phyloP scores from a whole-genome alignment of 257 asterid species.

The Ocimum tenuiflorum region DNA sequence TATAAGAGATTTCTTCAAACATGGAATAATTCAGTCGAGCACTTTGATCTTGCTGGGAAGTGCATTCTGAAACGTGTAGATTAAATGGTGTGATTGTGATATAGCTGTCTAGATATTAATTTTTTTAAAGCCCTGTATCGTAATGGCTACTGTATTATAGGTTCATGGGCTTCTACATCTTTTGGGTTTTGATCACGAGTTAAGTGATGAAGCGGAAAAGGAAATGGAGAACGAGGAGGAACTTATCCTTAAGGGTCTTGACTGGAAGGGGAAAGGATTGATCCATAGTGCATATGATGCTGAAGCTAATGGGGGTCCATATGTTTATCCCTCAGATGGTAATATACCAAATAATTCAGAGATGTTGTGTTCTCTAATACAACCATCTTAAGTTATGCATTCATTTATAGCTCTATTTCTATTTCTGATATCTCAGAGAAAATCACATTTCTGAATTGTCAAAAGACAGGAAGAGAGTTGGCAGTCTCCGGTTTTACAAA shows the following conservation, averaged over 20 bases:
- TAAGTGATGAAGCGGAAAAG: conserved; percentile 85
- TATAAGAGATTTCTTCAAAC: not conserved
- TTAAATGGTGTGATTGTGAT: not conserved
- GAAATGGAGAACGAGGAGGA: conserved; percentile 98
- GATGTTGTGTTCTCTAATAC: conserved; percentile 6
- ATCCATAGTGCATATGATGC: conserved; percentile 69
- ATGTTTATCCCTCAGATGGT: conserved; percentile 51
- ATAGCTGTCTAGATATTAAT: conserved; percentile 9
- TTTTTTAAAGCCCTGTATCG: conserved; percentile 1
- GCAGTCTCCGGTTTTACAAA: conserved; percentile 90
- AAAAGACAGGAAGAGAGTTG: conserved; percentile 97
- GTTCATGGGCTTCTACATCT: conserved; percentile 97
- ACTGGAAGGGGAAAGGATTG: conserved; percentile 94
- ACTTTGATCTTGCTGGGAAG: conserved; percentile 8
- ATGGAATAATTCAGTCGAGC: not conserved
- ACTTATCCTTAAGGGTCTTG: conserved; percentile 63
- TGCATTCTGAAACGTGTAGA: conserved; percentile 2
- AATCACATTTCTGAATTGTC: conserved; percentile 57
- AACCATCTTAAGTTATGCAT: conserved; percentile 12
- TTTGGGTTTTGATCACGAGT: conserved; percentile 95
- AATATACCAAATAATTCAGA: conserved; percentile 28
- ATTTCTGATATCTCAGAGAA: conserved; percentile 43
- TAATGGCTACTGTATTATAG: conserved; percentile 29
- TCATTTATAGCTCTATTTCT: conserved; percentile 33
- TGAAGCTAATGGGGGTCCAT: conserved; percentile 43